Base-by-base conservation (phyloP, 495 filamentous ascomycete species). In the Lichenothelia convexa region DNA sequence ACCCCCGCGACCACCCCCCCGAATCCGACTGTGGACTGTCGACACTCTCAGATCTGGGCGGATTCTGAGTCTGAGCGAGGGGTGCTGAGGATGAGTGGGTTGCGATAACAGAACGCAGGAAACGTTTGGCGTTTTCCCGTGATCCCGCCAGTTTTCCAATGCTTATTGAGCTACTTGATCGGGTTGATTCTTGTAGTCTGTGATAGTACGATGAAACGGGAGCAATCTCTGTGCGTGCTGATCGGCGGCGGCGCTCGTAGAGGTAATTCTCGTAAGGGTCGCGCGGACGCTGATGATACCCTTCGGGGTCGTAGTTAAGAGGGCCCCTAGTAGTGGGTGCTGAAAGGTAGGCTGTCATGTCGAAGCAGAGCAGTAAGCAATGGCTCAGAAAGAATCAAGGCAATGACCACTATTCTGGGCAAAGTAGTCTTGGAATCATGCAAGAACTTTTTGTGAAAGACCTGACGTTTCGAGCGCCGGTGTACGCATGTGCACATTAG, bases 81-180 rank as follows among this genome's bases (percentile, higher is more conserved):
- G 38, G 26, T 8, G 33, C 6, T 1, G 21, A 17, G 22, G 31
- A 20, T 17, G 40, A 38, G 12, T 15, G 22, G 12, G 49, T 39
- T 29, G 46, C 43, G 12, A 58, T 57, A 34, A 62, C 48, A 16
- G 56, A 51, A 29, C 55, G 50, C 34, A 62, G 45, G 43, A 61
- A 60, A 31, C 58, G 52, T 49, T 55, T 57, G 3, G 58, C 59
- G 56, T 55, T 58, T 18, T 61, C 59, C 31, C 55, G 42, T 17
- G 53, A 46, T 36, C 45, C 48, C 50, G 59, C 59, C 58, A 62
- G 58, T 39, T 59, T 62, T 46, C 11, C 16, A 18, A 18, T 27
- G 7, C 7, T 27, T n/a, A 33, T 8, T 12, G 31, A 9, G 31
- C 16, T 12, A 8, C 16, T 18, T 33, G 9, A 11, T 29, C 9